Evolutionary conservation across 1,284 basidiomycete species (phyloP).

Genomic region (Leccinum idahoense): DNA sequence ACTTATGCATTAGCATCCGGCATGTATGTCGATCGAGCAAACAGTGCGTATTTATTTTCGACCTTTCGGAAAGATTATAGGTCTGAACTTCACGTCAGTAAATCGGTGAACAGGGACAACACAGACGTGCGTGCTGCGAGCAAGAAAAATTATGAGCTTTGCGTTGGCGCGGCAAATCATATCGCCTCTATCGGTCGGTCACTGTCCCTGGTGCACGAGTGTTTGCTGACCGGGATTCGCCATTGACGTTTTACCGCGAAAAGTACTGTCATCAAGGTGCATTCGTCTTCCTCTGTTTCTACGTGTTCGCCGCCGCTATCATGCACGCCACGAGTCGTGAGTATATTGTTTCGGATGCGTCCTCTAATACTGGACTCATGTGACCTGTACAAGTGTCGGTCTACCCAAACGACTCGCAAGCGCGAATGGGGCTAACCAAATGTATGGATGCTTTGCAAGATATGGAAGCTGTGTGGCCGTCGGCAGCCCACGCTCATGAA

Average conservation of each 20-base stretch:
- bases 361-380: conserved; percentile 4
- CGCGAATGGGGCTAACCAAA: conserved; percentile 55
- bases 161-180: conserved; percentile 71
- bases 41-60: conserved; percentile 20
- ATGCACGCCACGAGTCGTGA: conserved; percentile 72
- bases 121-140: conserved; percentile 47
- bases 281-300: conserved; percentile 75
- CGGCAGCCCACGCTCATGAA: conserved; percentile 68
- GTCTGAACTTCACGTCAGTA: conserved; percentile 14
- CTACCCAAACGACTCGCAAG: conserved; percentile 64
- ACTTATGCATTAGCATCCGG: conserved; percentile 19
- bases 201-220: background rate
- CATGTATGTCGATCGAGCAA: conserved; percentile 24
- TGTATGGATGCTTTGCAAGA: conserved; percentile 66
- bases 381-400: conserved; percentile 40
- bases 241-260: conserved; percentile 58
- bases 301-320: conserved; percentile 77
- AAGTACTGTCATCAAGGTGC: conserved; percentile 60
- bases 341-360: background rate
- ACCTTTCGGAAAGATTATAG: conserved; percentile 15
- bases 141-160: conserved; percentile 66
- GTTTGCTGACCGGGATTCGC: conserved; percentile 5
- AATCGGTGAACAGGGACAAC: conserved; percentile 40
- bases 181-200: conserved; percentile 68
- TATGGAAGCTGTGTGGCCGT: conserved; percentile 75